Evolutionary conservation across 495 filamentous ascomycete species (phyloP), one percentile per base, ranked within the genome.

Genomic region (Penicillium riverlandense): DNA sequence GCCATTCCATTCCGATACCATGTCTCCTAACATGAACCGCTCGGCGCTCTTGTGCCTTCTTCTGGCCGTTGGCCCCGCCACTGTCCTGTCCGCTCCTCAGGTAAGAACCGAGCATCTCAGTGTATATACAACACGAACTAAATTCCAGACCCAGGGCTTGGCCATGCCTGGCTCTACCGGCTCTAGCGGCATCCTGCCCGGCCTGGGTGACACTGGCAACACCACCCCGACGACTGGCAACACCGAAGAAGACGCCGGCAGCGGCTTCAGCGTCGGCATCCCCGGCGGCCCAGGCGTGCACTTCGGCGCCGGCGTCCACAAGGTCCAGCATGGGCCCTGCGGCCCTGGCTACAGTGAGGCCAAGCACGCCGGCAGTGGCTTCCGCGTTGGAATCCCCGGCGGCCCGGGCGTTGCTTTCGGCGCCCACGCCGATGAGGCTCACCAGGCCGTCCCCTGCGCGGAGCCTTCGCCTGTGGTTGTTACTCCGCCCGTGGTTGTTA

Each of bases 31-130:
- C 42, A 65, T 67, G 46, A 60, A 39, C 35, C 37, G 62, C 48
- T 61, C 62, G 6, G 49, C 66, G 41, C 53, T 65, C 36, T 43
- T 72, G 49, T 63, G 59, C 49, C 58, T 70, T 6, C 15, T 66
- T 38, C 57, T 72, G 14, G 50, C 65, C 37, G 44, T 59, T 31
- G 59, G 57, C 29, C 65, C 66, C 28, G 50, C 55, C 9, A 45
- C 59, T 7, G 57, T 67, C 22, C 51, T 72, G 12, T 54, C 68
- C 11, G 57, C 55, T 12, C 68, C 57, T 13, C 52, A 58, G 42
- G 54, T 57, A 40, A 53, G 54, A 48, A 7, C 32, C 22, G 6
- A 22, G 22, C 4, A 3, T 22, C 22, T 22, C 22, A 22, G 6
- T 6, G 2, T 22, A 22, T 6, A 22, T 22, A 22, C 4, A 6